These are phyloP conservation scores for Penicillium decumbens DNA, from an alignment of 2,329 filamentous ascomycete species.

Conservation along the genomic window DNA sequence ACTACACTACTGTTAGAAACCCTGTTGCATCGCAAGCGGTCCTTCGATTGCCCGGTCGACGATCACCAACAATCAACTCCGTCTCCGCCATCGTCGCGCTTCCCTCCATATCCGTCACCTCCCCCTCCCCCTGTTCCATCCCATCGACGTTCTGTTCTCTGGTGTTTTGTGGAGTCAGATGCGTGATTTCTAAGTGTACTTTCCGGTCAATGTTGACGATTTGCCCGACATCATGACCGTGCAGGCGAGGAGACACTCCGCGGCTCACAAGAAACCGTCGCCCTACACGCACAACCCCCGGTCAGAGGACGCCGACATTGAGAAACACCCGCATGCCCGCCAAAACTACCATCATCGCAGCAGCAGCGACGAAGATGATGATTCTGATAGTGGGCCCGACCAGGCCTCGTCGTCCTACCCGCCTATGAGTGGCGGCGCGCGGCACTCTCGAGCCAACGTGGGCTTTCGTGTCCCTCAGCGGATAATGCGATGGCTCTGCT, in stretches of 20 bases:
- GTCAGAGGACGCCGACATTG: constrained; percentile 29
- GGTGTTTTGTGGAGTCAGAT: not conserved
- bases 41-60: constrained; percentile 22
- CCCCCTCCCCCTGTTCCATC: not conserved
- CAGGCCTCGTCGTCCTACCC: constrained; percentile 52
- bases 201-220: constrained; percentile 22
- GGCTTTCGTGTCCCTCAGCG: constrained; percentile 65
- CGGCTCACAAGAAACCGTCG: constrained; percentile 24
- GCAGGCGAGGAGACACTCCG: constrained; percentile 30
- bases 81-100: constrained; percentile 13
- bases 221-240: constrained; percentile 27
- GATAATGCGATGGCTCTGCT: constrained; percentile 72
- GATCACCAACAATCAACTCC: constrained; percentile 13
- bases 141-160: not conserved
- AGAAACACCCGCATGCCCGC: constrained; percentile 28
- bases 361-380: constrained; percentile 19
- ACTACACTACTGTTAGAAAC: not conserved
- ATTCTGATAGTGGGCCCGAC: constrained; percentile 33
- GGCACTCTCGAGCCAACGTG: constrained; percentile 30
- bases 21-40: not conserved
- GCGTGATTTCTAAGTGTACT: not conserved
- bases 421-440: constrained; percentile 36
- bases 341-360: constrained; percentile 18
- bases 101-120: constrained; percentile 1
- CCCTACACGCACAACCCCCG: constrained; percentile 16